These are phyloP conservation scores for Ganoderma sp. DNA, from an alignment of 1,284 basidiomycete genomes.

Conservation along the genomic window DNA sequence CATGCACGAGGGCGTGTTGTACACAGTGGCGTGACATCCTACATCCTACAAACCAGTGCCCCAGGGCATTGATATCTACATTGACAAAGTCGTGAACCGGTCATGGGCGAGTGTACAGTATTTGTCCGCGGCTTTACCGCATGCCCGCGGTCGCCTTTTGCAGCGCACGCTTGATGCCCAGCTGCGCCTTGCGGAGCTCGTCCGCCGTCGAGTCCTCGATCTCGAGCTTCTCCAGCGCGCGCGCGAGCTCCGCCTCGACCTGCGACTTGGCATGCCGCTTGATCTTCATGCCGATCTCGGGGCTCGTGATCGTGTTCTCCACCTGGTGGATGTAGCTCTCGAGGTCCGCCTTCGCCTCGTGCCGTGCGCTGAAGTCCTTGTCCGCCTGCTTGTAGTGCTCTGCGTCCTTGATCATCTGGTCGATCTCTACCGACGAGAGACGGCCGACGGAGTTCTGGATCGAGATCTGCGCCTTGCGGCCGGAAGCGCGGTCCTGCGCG, in stretches of 20 bases:
- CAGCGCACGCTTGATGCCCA: slow-evolving; percentile 91
- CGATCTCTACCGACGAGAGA: slow-evolving; percentile 92
- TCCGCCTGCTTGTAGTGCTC: slow-evolving; percentile 96
- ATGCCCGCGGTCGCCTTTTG: slow-evolving; percentile 93
- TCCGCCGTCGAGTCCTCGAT: slow-evolving; percentile 91
- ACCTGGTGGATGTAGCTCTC: slow-evolving; percentile 96
- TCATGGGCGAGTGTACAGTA: slow-evolving; percentile 10
- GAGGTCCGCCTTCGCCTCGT: slow-evolving; percentile 95
- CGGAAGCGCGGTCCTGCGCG: slow-evolving; percentile 92
- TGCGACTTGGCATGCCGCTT: slow-evolving; percentile 93
- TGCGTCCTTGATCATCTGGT: slow-evolving; percentile 98
- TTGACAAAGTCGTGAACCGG: slow-evolving; percentile 22
- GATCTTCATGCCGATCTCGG: slow-evolving; percentile 96
- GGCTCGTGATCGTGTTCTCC: slow-evolving; percentile 90
- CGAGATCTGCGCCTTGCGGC: slow-evolving; percentile 95
- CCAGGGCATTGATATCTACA: slow-evolving; percentile 21
- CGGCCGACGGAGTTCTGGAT: slow-evolving; percentile 97
- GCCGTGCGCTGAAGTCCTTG: slow-evolving; percentile 95
- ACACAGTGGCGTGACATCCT: slow-evolving; percentile 1
- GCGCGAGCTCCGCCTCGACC: slow-evolving; percentile 94
- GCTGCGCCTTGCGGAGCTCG: slow-evolving; percentile 92
- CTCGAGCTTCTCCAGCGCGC: slow-evolving; percentile 95
- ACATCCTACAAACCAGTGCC: slow-evolving; percentile 28
- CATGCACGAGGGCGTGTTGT: slow-evolving; percentile 5
- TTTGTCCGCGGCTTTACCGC: slow-evolving; percentile 50